A percentile compares a stretch with the other conserved stretches of the same genome.
phyloP scores from a whole-genome alignment of 2,329 filamentous ascomycete species.

The Talaromyces sp. region DNA sequence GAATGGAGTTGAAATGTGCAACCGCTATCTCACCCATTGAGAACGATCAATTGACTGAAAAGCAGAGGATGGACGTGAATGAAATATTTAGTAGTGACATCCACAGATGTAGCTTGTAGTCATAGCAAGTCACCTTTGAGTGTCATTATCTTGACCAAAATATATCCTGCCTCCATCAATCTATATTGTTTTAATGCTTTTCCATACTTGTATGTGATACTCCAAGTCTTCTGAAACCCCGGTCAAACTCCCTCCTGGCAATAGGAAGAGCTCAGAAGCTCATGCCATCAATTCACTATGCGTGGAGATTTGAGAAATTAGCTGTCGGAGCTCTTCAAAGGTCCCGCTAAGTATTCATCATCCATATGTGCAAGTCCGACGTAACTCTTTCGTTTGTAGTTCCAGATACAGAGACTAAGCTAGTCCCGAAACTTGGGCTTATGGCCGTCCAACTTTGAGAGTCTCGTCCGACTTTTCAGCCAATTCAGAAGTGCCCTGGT shows the following conservation, averaged over 20 bases:
- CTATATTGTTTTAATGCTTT: background rate
- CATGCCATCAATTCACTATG: background rate
- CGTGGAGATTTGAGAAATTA: background rate
- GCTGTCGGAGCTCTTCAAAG: background rate
- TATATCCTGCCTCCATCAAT: background rate
- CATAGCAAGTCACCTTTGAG: background rate
- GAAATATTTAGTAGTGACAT: background rate
- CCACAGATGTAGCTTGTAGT: background rate
- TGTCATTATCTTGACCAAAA: background rate
- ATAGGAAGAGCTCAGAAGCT: background rate
- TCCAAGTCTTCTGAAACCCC: background rate
- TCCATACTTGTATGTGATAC: background rate
- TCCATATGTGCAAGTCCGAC: background rate
- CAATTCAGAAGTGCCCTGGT: too few relatives aligned
- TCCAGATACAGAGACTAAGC: constrained; percentile 6
- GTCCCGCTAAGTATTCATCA: too few relatives aligned
- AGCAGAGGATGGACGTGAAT: background rate
- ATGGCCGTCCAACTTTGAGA: too few relatives aligned
- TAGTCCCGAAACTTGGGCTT: background rate
- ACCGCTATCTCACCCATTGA: background rate
- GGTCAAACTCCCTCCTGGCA: background rate
- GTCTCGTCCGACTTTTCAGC: too few relatives aligned
- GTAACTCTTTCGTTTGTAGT: constrained; percentile 1
- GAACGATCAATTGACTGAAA: background rate
- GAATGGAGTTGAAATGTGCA: background rate